phyloP scores from a whole-genome alignment of 345 rosid genomes.

The Psidium friedrichsthalianum region DNA sequence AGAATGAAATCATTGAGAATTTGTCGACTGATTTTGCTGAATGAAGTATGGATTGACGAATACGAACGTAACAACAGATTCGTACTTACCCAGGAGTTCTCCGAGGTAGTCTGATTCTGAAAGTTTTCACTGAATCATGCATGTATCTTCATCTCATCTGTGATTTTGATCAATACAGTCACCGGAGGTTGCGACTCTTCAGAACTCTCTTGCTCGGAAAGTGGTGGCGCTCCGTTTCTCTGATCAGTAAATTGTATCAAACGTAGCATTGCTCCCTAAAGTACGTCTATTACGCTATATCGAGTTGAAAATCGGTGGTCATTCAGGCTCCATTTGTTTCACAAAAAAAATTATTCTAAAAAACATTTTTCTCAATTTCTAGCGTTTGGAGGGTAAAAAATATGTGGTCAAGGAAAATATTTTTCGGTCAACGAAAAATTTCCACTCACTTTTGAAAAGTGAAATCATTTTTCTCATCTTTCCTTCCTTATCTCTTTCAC shows the following conservation, averaged over 20 bases:
- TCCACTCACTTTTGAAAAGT: too few relatives aligned
- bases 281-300: neutral
- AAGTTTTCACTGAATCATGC: neutral
- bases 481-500: too few relatives aligned
- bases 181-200: neutral
- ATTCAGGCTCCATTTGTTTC: too few relatives aligned
- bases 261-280: neutral
- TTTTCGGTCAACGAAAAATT: too few relatives aligned
- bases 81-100: neutral
- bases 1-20: neutral
- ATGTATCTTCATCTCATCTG: neutral
- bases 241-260: neutral
- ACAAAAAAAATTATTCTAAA: too few relatives aligned
- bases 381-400: too few relatives aligned
- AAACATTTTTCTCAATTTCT: too few relatives aligned
- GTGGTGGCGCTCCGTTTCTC: neutral
- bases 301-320: neutral
- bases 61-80: neutral
- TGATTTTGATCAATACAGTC: neutral
- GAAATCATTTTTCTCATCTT: too few relatives aligned
- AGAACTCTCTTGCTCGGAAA: neutral
- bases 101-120: neutral
- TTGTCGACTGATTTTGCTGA: neutral
- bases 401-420: too few relatives aligned
- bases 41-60: neutral